A percentile compares a stretch with the other conserved stretches of the same genome.
These are phyloP conservation scores for Rhinocladiella similis DNA, from an alignment of 2,329 filamentous ascomycete genomes.

Conservation along the genomic window DNA sequence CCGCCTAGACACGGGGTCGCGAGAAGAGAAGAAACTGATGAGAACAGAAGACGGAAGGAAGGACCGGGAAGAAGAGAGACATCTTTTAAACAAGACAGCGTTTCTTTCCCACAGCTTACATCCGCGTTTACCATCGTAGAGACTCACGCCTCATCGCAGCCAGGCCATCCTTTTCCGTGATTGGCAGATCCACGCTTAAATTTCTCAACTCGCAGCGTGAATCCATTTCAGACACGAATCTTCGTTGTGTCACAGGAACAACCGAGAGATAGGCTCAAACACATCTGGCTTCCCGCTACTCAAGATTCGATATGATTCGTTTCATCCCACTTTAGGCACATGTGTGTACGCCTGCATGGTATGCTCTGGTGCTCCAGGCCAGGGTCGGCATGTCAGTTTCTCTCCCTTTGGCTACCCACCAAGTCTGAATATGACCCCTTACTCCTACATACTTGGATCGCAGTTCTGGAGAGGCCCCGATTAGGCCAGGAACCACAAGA, in stretches of 20 bases:
- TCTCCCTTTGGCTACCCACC: too few relatives aligned
- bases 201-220: slow-evolving; percentile 17
- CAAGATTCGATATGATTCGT: slow-evolving; percentile 13
- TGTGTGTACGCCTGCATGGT: slow-evolving; percentile 1
- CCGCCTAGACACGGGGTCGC: background rate
- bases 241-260: slow-evolving; percentile 22
- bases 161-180: slow-evolving; percentile 13
- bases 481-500: too few relatives aligned
- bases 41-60: background rate
- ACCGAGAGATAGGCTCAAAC: slow-evolving; percentile 13
- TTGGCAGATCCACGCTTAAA: slow-evolving; percentile 18
- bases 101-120: slow-evolving; percentile 20
- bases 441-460: too few relatives aligned
- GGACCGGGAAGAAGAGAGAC: background rate
- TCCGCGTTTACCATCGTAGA: slow-evolving; percentile 15
- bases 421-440: too few relatives aligned
- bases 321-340: slow-evolving; percentile 13
- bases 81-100: slow-evolving; percentile 1
- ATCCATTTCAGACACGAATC: slow-evolving; percentile 18
- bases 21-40: background rate
- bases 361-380: background rate
- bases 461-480: too few relatives aligned
- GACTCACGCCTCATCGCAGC: slow-evolving; percentile 14
- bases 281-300: slow-evolving; percentile 15
- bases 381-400: too few relatives aligned